These are phyloP conservation scores for Eimeria necatrix DNA, from an alignment of 169 alveolate genomes.

Conservation along the genomic window DNA sequence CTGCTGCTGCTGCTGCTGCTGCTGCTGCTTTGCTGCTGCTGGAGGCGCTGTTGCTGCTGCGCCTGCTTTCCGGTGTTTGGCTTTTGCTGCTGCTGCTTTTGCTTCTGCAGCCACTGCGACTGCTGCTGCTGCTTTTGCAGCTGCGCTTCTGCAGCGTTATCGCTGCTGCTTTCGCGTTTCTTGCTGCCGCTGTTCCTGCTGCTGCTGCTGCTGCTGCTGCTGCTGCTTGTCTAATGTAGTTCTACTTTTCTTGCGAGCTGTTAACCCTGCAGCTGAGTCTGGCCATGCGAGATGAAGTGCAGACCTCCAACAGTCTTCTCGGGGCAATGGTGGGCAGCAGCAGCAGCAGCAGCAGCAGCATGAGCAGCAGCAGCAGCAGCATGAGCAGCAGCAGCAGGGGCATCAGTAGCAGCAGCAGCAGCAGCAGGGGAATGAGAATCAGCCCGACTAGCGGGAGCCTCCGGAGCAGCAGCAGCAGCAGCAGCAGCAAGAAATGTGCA, in stretches of 20 bases:
- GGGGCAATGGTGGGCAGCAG: slow-evolving; percentile 73
- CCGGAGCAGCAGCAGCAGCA: not conserved
- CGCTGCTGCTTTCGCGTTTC: no score
- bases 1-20: not conserved
- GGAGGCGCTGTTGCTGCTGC: not conserved
- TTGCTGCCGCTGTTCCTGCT: not conserved
- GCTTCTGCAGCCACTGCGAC: not conserved
- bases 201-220: slow-evolving; percentile 15
- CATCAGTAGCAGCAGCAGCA: not conserved
- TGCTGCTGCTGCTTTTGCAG: slow-evolving; percentile 7
- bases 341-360: slow-evolving; percentile 2
- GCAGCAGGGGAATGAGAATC: not conserved
- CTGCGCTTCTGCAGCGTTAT: not conserved
- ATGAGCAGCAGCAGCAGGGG: slow-evolving; percentile 8
- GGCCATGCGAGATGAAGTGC: slow-evolving; percentile 81
- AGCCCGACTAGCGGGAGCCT: slow-evolving; percentile 1
- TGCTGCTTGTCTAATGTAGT: not conserved
- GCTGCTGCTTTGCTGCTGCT: slow-evolving; percentile 4
- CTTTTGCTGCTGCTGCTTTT: not conserved
- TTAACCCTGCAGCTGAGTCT: slow-evolving; percentile 72
- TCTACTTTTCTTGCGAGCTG: not conserved
- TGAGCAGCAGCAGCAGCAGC: slow-evolving; percentile 37
- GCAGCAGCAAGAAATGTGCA: not conserved
- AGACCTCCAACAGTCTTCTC: slow-evolving; percentile 74
- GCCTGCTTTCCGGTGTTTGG: not conserved